Percentiles rank a stretch among this genome's conserved stretches.
Conservation (phyloP, 2,329 filamentous ascomycete species). For the Trichoderma aggressivum region DNA sequence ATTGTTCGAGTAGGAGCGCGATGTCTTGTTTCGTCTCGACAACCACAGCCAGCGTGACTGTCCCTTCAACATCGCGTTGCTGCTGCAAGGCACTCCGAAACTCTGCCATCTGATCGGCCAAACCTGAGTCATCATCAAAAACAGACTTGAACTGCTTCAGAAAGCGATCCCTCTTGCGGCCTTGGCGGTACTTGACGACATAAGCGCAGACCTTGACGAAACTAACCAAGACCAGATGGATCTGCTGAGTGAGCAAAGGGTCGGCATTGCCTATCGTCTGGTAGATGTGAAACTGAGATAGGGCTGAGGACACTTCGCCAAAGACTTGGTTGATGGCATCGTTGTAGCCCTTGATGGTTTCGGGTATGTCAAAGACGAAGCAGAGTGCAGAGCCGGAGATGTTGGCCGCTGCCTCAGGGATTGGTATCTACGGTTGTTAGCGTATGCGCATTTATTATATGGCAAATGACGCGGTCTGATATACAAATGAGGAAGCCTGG, state of each 20-base stretch:
- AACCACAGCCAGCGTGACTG: neutral
- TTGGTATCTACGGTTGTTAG: neutral
- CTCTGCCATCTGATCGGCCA: neutral
- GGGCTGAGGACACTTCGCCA: neutral
- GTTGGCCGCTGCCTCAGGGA: neutral
- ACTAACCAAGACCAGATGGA: neutral
- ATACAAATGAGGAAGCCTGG: neutral
- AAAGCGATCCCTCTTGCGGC: neutral
- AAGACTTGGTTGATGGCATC: neutral
- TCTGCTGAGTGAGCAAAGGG: neutral
- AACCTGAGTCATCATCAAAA: neutral
- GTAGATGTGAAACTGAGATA: neutral
- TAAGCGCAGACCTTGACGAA: constrained; percentile 1
- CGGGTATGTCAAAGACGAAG: neutral
- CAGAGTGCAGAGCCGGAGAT: neutral
- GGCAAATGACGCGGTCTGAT: neutral
- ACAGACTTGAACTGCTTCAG: neutral
- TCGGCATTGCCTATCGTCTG: neutral
- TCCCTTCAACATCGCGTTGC: neutral
- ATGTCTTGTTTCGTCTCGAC: neutral
- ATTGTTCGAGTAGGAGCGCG: neutral
- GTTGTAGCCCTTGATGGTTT: neutral
- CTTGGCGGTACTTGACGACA: neutral
- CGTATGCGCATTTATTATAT: neutral
- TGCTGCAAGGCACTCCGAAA: neutral